Percentiles rank a stretch among this genome's conserved stretches.
Evolutionary conservation across 1,139 yeast genomes (phyloP).

Genomic region (Meyerozyma carpophila): DNA sequence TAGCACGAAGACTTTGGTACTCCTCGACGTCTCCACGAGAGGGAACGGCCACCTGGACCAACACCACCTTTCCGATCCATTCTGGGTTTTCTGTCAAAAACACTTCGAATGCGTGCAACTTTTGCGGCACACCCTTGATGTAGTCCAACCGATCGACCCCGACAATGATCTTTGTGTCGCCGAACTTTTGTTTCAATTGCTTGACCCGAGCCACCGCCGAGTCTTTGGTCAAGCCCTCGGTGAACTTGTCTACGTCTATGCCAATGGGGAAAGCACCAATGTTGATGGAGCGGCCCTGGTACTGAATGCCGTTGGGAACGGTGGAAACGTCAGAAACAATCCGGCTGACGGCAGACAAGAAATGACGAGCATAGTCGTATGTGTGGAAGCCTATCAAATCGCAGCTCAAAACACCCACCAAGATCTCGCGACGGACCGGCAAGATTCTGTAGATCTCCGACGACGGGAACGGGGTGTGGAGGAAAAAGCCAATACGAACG

Average conservation of each 20-base stretch:
- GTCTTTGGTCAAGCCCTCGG: slow-evolving; percentile 66
- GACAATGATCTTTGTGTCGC: slow-evolving; percentile 75
- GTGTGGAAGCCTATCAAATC: slow-evolving; percentile 97
- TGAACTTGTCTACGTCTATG: slow-evolving; percentile 88
- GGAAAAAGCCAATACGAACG: slow-evolving; percentile 83
- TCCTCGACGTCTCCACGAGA: slow-evolving; percentile 98
- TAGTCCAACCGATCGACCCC: slow-evolving; percentile 96
- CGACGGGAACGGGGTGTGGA: slow-evolving; percentile 98
- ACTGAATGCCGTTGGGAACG: slow-evolving; percentile 86
- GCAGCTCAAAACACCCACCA: slow-evolving; percentile 88
- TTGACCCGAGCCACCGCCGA: slow-evolving; percentile 61
- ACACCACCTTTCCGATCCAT: slow-evolving; percentile 95
- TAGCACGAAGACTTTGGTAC: slow-evolving; percentile 88
- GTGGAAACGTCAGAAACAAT: slow-evolving; percentile 73
- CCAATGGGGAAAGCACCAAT: slow-evolving; percentile 99
- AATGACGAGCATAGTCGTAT: slow-evolving; percentile 99
- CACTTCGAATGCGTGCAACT: slow-evolving; percentile 90
- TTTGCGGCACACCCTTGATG: slow-evolving; percentile 96
- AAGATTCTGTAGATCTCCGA: slow-evolving; percentile 92
- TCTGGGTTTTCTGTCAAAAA: slow-evolving; percentile 91
- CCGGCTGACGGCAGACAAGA: slow-evolving; percentile 84
- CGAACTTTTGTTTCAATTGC: slow-evolving; percentile 56
- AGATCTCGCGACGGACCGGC: slow-evolving; percentile 91
- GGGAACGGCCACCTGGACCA: slow-evolving; percentile 97
- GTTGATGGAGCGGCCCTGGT: slow-evolving; percentile 67